Base-by-base conservation (phyloP, 2,329 filamentous ascomycete genomes). In the Colletotrichum karsti region DNA sequence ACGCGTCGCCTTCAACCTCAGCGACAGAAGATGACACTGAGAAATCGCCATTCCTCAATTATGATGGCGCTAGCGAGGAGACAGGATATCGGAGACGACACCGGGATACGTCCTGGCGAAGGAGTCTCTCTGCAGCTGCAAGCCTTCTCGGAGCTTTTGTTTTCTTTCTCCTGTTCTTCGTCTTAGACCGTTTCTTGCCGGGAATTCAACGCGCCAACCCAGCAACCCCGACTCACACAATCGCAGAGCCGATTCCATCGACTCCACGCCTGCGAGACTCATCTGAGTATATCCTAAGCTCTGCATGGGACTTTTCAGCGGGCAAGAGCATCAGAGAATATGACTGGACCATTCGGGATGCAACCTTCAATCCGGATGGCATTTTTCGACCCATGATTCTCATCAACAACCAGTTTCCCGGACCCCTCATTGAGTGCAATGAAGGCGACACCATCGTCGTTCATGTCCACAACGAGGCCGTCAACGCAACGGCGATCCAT, bases 331-430 rank as follows among this genome's bases (percentile, higher is more conserved):
- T 81, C 2, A 83, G 90, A 71, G 84, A 87, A 69, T 90, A 89
- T 72, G 78, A 84, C 68, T 92, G 90, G 89, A 86, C 80, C 0
- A 85, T 93, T 30, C 75, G 79, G 9, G 87, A 91, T 67, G 85
- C 85, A 33, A 79, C 82, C 0, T 82, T 88, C 44, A 90, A 89
- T 59, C 90, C 90, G 0, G 88, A 92, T 72, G 90, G 87, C 4
- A 77, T 89, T 20, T 83, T 78, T 46, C 82, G 85, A 20, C 84
- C 82, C 8, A 87, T 91, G 82, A 87, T 94, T 58, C 87, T 91
- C 39, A 92, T 94, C 79, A 94, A 95, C 74, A 89, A 90, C 37
- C 83, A 91, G 74, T 94, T 92, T 78, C 93, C 93, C 0, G 86
- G 93, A 1, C 93, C 93, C 6, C 78, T 92, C 48, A 88, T 96